These are phyloP conservation scores for Physcia stellaris DNA, from an alignment of 495 filamentous ascomycete genomes.

Conservation along the genomic window DNA sequence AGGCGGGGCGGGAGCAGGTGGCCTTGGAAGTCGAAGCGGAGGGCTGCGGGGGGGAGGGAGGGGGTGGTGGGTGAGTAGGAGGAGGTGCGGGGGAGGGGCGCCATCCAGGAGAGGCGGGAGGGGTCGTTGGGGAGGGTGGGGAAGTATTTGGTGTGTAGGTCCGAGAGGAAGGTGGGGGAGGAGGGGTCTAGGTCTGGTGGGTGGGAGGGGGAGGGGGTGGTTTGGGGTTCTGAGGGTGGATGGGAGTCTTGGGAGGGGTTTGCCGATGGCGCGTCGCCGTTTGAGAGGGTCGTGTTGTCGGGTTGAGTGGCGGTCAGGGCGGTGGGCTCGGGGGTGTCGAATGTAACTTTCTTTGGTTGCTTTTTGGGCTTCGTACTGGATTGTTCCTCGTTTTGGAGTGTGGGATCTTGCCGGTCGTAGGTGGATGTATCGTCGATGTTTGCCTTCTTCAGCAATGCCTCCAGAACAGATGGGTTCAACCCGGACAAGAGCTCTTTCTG, in stretches of 20 bases:
- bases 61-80: slow-evolving; percentile 66
- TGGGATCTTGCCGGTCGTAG: slow-evolving; percentile 6
- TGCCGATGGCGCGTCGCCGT: slow-evolving; percentile 18
- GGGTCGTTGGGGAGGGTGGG: slow-evolving; percentile 75
- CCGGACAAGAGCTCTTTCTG: slow-evolving; percentile 56
- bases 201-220: slow-evolving; percentile 22
- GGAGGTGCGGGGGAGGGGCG: slow-evolving; percentile 51
- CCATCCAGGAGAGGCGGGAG: slow-evolving; percentile 79
- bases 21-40: slow-evolving; percentile 84
- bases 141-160: slow-evolving; percentile 86
- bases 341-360: slow-evolving; percentile 10
- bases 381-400: background rate
- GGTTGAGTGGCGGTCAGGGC: slow-evolving; percentile 19
- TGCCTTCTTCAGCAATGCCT: slow-evolving; percentile 64
- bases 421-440: slow-evolving; percentile 52
- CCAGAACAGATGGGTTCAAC: slow-evolving; percentile 56
- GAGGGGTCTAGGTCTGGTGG: slow-evolving; percentile 67
- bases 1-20: slow-evolving; percentile 59
- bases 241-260: slow-evolving; percentile 32
- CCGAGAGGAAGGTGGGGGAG: slow-evolving; percentile 65
- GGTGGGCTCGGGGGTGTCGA: slow-evolving; percentile 1
- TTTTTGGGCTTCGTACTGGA: slow-evolving; percentile 10
- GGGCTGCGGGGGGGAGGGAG: slow-evolving; percentile 55
- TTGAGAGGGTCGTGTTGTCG: slow-evolving; percentile 5
- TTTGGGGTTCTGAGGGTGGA: slow-evolving; percentile 13